Evolutionary conservation across 441 rosid genomes (phyloP).

Genomic region (Corymbia calophylla): DNA sequence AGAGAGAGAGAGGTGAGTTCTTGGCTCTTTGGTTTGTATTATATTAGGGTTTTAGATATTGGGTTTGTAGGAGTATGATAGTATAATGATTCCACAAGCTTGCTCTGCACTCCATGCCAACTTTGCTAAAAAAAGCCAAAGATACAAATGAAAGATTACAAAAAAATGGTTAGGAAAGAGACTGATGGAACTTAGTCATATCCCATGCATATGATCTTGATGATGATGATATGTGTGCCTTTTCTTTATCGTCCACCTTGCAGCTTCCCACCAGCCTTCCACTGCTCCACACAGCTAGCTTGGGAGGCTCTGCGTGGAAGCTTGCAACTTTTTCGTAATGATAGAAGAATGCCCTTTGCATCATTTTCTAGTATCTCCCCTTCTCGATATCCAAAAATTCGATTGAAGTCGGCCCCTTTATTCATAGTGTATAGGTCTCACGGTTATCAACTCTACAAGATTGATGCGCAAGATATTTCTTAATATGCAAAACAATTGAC

Average conservation of each 20-base stretch:
- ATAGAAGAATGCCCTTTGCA: background rate
- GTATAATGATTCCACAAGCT: conserved; percentile 12
- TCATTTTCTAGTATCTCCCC: background rate
- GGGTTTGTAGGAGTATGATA: background rate
- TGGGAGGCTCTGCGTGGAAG: conserved; percentile 8
- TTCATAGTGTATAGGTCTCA: background rate
- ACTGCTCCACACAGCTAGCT: conserved; percentile 15
- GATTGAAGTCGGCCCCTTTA: background rate
- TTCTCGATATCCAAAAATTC: background rate
- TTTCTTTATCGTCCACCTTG: background rate
- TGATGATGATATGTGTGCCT: background rate
- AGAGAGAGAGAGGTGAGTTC: background rate
- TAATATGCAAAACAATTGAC: background rate
- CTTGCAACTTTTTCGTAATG: background rate
- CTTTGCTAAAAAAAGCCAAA: background rate
- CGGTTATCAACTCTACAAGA: background rate
- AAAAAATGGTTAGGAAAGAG: background rate
- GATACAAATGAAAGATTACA: conserved; percentile 25
- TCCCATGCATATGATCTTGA: conserved; percentile 10
- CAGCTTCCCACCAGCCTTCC: conserved; percentile 24
- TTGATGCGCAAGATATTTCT: background rate
- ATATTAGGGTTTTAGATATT: background rate
- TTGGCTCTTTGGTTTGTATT: conserved; percentile 33
- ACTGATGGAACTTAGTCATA: background rate
- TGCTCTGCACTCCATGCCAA: background rate